Conservation (phyloP, 148 eudicot genomes). For the Cornus controversa region DNA sequence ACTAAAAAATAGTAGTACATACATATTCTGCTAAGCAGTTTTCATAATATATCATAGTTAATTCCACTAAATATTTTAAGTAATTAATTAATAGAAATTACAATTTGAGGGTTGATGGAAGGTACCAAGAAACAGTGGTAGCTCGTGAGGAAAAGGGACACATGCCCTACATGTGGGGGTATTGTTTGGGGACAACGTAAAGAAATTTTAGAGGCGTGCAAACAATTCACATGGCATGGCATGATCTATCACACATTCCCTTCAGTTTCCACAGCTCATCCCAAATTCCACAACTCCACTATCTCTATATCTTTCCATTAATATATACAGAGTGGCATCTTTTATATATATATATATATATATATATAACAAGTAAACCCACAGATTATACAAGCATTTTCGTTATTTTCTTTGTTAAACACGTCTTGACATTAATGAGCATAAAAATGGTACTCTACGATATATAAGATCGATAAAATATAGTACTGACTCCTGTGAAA, state of each 20-base stretch:
- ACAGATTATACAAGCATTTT: not conserved
- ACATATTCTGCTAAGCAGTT: too few species aligned
- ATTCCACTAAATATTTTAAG: not conserved
- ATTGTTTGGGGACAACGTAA: conserved; percentile 40
- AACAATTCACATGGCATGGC: conserved; percentile 44
- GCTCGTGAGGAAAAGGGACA: conserved; percentile 11
- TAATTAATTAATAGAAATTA: not conserved
- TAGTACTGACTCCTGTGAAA: too few species aligned
- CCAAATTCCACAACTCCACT: not conserved
- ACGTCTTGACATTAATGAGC: too few species aligned
- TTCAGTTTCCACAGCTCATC: conserved; percentile 24
- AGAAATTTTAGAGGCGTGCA: conserved; percentile 29
- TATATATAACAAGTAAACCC: not conserved
- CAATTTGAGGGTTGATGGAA: conserved; percentile 7
- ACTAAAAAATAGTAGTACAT: too few species aligned
- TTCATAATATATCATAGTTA: conserved; percentile 13
- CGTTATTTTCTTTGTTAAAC: not conserved
- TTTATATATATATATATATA: not conserved
- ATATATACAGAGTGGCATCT: not conserved
- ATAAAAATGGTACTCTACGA: too few species aligned
- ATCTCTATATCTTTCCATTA: not conserved
- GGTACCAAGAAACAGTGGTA: conserved; percentile 9
- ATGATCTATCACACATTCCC: conserved; percentile 21
- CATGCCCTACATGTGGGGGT: conserved; percentile 43
- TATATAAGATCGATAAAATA: too few species aligned